Base-by-base conservation (phyloP, 352 stramenopile genomes). In the Globisporangium solare region DNA sequence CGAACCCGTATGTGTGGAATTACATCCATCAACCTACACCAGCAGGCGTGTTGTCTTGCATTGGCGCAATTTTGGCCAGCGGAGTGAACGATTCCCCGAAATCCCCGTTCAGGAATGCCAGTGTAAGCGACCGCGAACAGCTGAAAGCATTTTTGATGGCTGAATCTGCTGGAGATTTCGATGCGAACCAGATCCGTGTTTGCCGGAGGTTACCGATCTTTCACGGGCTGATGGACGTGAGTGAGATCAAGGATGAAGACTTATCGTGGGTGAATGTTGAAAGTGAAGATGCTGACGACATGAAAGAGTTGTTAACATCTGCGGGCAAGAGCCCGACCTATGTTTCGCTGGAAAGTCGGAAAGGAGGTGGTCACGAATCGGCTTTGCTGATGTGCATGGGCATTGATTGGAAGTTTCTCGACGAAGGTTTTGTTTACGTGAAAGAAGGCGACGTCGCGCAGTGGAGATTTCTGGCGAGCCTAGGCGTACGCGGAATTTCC, bases 21-120 rank as follows among this genome's bases (percentile, higher is more conserved):
- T 86, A 84, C 59, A 79, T 90, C 43, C 76, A 90, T 45, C 78
- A 90, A 47, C 78, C 80, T 54, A 88, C 80, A 45, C 62, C 78
- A 47, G 65, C 57, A 18, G 77, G 78, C 24, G 65, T 88, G 18
- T 43, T 88, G n/a, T 73, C 75, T 11, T 72, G 70, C 45, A 64
- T 81, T 68, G 61, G 60, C 50, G 54, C 56, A 13, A 48, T 71
- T 13, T 32, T 66, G 10, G 42, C 27, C 15, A 57, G 32, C 1
- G 31, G 11, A 35, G 21, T n/a, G 13, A 24, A 15, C 18, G 32
- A 27, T 3, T 50, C 58, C n/a, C 11, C 1, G n/a, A 20, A 24
- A 15, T 24, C 56, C 43, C 47, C 70, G 4, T 76, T 73, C 37
- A 64, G 56, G 24, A 57, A 47, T 43, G 60, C 70, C 12, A 60